Base-by-base conservation (phyloP, 768 basidiomycete genomes). In the Boletus fagicola region DNA sequence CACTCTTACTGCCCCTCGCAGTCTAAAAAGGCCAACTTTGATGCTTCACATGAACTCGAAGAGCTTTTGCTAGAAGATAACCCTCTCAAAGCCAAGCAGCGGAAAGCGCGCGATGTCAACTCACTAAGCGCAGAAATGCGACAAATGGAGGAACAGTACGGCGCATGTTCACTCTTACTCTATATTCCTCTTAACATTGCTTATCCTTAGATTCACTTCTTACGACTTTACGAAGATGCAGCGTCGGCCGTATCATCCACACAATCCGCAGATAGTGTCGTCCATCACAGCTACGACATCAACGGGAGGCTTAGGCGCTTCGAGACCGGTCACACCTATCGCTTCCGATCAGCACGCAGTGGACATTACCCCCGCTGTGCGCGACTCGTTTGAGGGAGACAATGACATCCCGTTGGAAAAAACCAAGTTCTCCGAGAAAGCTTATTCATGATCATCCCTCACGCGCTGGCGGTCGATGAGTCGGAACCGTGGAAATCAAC, bases 1-100 rank as follows among this genome's bases (percentile, higher is more conserved):
- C 54, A 57, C 55, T n/a, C 53, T 62, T 16, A 12, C 7, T 33
- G 54, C 45, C 57, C 46, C 16, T 9, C 0, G 6, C 67, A 98
- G 95, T 87, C 88, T n/a, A 98, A 98, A 77, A 97, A 97, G 74
- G 94, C 96, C 31, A 98, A 99, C 73, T 99, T 99, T 69, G 96
- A 99, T 69, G 95, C 96, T 28, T 98, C 96, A 13, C 95, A 98
- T 68, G 96, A 99, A 73, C 77, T 99, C 36, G 96, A 99, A 68
- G 96, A 99, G 74, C 79, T 99, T 22, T 74, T 99, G 12, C 76
- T 99, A 18, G 96, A 99, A 73, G 95, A 98, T 69, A 98, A 98
- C 65, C 96, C 96, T 43, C 78, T 99, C 54, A 98, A 98, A 70
- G 95, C 96, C 10, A 88, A 93, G 68, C 87, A 90, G 59, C 85